A percentile compares a stretch with the other conserved stretches of the same genome.
phyloP scores from a whole-genome alignment of 192 early-diverging fungal species.

The Podila verticillata region DNA sequence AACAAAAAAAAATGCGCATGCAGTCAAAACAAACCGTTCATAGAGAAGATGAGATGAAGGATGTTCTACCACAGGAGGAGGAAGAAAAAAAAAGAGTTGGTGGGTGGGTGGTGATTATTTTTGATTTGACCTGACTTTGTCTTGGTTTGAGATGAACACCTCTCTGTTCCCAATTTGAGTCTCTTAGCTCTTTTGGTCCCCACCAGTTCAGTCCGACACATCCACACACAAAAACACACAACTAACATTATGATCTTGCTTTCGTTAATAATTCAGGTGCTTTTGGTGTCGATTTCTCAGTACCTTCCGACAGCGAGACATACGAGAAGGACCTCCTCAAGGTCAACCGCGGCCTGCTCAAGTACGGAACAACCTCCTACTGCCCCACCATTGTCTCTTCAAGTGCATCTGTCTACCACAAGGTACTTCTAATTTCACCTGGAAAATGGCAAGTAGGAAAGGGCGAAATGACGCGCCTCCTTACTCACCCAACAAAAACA shows the following conservation, averaged over 20 bases:
- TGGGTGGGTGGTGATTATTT: no score
- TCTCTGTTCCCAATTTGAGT: background rate
- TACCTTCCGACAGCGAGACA: constrained; percentile 62
- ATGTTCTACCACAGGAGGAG: no score
- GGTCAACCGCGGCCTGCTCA: constrained; percentile 77
- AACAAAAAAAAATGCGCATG: no score
- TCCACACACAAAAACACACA: no score
- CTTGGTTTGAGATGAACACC: background rate
- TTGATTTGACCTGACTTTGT: no score
- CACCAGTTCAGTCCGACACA: no score
- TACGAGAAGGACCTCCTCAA: constrained; percentile 71
- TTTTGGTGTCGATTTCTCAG: constrained; percentile 82
- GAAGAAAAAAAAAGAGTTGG: no score
- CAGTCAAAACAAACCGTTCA: no score
- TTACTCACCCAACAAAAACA: background rate
- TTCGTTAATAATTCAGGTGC: constrained; percentile 48
- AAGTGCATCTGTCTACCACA: constrained; percentile 73
- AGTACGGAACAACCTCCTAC: constrained; percentile 84
- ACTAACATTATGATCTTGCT: no score
- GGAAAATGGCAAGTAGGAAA: background rate
- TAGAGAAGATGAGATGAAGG: no score
- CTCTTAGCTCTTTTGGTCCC: no score
- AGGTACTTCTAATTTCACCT: constrained; percentile 45
- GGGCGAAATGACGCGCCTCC: background rate
- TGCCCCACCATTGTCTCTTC: constrained; percentile 86